These are phyloP conservation scores for Eremothecium cymbalariae DNA, from an alignment of 1,139 yeast genomes.

Conservation along the genomic window DNA sequence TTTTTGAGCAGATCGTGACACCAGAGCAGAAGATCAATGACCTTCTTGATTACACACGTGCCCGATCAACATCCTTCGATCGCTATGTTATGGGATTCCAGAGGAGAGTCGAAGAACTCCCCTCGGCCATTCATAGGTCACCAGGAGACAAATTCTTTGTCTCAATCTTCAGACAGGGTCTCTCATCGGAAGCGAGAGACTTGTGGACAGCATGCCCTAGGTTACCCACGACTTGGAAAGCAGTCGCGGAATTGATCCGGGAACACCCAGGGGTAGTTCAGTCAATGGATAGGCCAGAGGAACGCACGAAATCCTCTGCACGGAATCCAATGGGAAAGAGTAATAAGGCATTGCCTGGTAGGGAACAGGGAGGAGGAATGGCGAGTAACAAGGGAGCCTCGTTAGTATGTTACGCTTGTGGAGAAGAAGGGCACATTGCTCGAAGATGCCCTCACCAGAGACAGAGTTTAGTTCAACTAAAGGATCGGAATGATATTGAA, in stretches of 20 bases:
- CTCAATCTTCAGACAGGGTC: neutral
- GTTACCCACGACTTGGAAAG: neutral
- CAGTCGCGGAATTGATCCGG: neutral
- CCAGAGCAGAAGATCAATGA: neutral
- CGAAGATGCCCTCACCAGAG: neutral
- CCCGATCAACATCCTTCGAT: neutral
- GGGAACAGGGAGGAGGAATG: neutral
- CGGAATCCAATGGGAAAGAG: neutral
- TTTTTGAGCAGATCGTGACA: conserved; percentile 1
- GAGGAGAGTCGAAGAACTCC: neutral
- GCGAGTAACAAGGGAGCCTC: neutral
- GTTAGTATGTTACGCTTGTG: neutral
- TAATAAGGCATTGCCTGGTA: neutral
- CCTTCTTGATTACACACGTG: neutral
- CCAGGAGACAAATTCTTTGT: neutral
- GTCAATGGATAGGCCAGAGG: neutral
- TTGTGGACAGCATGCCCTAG: neutral
- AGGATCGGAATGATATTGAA: neutral
- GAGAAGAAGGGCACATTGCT: conserved; percentile 1
- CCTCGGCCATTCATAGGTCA: neutral
- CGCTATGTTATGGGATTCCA: neutral
- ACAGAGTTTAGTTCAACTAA: neutral
- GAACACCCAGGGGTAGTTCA: neutral
- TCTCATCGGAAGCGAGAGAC: neutral
- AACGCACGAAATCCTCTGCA: neutral